Conservation (phyloP, 768 basidiomycete species). For the Leccinum variicolor region DNA sequence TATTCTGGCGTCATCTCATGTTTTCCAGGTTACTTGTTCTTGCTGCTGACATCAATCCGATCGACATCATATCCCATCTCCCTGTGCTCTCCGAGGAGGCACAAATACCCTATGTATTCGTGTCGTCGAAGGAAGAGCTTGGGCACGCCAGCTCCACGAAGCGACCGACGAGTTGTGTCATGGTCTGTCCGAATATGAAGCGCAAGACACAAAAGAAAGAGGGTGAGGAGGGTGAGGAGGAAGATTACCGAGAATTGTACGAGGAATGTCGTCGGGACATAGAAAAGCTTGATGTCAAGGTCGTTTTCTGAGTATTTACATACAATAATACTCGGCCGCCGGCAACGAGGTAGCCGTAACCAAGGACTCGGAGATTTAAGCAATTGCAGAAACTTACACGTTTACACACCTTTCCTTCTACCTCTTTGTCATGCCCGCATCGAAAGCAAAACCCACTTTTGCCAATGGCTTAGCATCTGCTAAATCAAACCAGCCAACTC, state of each 20-base stretch:
- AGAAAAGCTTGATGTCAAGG: constrained; percentile 67
- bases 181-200: constrained; percentile 84
- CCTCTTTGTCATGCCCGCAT: constrained; percentile 31
- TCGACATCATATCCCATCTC: constrained; percentile 97
- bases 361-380: neutral
- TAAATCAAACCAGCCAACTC: constrained; percentile 17
- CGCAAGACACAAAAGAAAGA: constrained; percentile 63
- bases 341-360: neutral
- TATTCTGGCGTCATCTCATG: constrained; percentile 1
- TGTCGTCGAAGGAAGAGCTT: constrained; percentile 90
- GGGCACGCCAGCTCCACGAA: constrained; percentile 96
- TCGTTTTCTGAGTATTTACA: constrained; percentile 50
- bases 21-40: constrained; percentile 73
- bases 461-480: constrained; percentile 44
- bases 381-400: neutral
- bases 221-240: constrained; percentile 63
- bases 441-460: constrained; percentile 55
- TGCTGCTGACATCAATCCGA: constrained; percentile 95
- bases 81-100: constrained; percentile 95
- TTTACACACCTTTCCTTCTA: constrained; percentile 12
- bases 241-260: constrained; percentile 85
- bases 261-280: constrained; percentile 87
- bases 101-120: constrained; percentile 85
- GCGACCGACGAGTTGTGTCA: constrained; percentile 96
- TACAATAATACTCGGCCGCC: neutral